Base-by-base conservation (phyloP, 2,329 filamentous ascomycete species). In the Keithomyces neogunnii region DNA sequence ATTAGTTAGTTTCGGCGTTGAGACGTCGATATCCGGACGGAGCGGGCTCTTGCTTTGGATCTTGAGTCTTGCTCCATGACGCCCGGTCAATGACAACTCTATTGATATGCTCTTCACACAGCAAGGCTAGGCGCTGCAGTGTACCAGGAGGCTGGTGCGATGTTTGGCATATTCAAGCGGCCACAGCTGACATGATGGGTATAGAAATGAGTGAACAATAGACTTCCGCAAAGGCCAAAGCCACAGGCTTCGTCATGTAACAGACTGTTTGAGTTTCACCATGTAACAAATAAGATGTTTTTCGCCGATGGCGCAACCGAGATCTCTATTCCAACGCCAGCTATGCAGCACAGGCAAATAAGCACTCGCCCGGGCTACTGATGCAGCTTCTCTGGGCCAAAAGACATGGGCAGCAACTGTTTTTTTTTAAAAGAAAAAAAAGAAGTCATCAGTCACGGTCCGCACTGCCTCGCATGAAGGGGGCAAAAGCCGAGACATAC, bases 331-430 rank as follows among this genome's bases (percentile, higher is more conserved):
- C 19, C 19, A 19, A 19, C 19, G 19, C 19, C 19, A 19, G 19
- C 19, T 19, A 19, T 19, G 19, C 19, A 19, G 19, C 19, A 19
- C 19, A 19, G 19, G 19, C 19, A 19, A 19, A 19, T 26, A 28
- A 19, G 36, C 3, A 42, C 39, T n/a, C n/a, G n/a, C 9, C 28
- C 19, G 8, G 6, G 6, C 26, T 29, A 47, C 28, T 11, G 3
- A 4, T 73, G 73, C 47, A 86, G 70, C 47, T 78, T 71, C 38
- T 81, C 78, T 0, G 84, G 84, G 0, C 84, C 83, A 66, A 87
- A 88, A 0, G 84, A 86, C 60, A 85, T 66, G 2, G 84, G 84
- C 38, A 88, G 72, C 53, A 88, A 69, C 84, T 87, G 52, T 19
- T 19, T 19, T 19, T 19, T 19, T 19, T 19, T 19, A 19, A 19